phyloP scores from a whole-genome alignment of 75 land plant species.

The Azolla pinnata region DNA sequence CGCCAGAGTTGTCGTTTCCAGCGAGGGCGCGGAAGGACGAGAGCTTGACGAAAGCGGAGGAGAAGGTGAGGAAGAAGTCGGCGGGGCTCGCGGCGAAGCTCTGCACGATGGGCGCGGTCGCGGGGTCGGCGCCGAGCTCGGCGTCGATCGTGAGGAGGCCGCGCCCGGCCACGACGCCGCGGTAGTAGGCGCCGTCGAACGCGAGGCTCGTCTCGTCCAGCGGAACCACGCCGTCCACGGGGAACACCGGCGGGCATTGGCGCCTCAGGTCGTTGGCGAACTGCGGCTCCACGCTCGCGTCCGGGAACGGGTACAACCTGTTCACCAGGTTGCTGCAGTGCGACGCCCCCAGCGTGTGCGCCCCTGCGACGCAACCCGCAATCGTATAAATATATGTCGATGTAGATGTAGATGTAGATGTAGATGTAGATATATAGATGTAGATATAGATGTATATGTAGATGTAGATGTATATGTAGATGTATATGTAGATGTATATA shows the following conservation, averaged over 20 bases:
- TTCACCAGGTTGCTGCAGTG: constrained; percentile 38
- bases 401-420: too few relatives aligned
- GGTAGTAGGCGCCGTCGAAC: constrained; percentile 52
- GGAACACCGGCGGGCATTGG: constrained; percentile 20
- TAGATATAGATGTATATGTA: neutral
- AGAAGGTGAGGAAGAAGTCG: constrained; percentile 30
- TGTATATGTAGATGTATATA: too few relatives aligned
- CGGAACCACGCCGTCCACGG: constrained; percentile 13
- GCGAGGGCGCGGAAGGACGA: constrained; percentile 25
- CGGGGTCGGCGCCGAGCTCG: constrained; percentile 21
- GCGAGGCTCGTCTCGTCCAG: constrained; percentile 28
- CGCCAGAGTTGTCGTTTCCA: too few relatives aligned
- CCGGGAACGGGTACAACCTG: constrained; percentile 17
- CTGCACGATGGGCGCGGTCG: constrained; percentile 25
- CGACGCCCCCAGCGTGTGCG: constrained; percentile 44
- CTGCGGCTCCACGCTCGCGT: neutral
- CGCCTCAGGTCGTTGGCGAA: constrained; percentile 16
- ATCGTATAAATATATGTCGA: too few relatives aligned
- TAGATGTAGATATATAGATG: neutral
- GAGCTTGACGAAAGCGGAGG: constrained; percentile 43
- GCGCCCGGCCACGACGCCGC: constrained; percentile 26
- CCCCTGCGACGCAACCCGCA: constrained; percentile 35
- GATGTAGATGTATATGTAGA: neutral
- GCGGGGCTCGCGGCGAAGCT: constrained; percentile 26
- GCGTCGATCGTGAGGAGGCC: constrained; percentile 40